These are phyloP conservation scores for Fusarium poae DNA, from an alignment of 2,329 filamentous ascomycete species.

Conservation along the genomic window DNA sequence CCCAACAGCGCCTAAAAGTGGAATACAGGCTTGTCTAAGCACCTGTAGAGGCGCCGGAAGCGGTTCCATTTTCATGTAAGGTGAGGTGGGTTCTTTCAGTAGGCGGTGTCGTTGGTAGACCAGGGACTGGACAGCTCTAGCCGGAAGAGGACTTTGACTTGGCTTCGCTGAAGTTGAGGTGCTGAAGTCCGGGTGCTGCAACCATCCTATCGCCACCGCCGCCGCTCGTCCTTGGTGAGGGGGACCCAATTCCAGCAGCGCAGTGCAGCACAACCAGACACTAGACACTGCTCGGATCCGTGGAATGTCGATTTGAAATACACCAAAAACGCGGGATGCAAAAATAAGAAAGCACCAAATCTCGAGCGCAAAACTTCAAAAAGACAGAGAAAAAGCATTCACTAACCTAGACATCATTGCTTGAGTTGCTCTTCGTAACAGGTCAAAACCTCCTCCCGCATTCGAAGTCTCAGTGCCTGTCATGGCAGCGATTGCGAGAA, in stretches of 20 bases:
- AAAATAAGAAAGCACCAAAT: not conserved
- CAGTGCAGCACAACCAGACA: constrained; percentile 6
- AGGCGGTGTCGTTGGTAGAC: constrained; percentile 42
- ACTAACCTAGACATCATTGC: constrained; percentile 74
- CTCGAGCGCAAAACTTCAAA: constrained; percentile 14
- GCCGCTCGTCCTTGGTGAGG: constrained; percentile 27
- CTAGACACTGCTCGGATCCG: not conserved
- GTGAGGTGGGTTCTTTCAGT: constrained; percentile 38
- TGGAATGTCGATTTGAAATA: not conserved
- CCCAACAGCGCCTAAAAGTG: constrained; percentile 40
- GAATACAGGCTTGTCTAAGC: constrained; percentile 25
- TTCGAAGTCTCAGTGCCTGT: constrained; percentile 62
- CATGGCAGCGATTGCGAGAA: constrained; percentile 57
- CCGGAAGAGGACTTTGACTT: constrained; percentile 46
- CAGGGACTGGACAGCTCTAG: constrained; percentile 42
- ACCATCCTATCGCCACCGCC: constrained; percentile 36
- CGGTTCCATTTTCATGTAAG: constrained; percentile 39
- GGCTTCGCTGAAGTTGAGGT: constrained; percentile 28
- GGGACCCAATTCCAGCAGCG: constrained; percentile 27
- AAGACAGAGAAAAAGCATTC: constrained; percentile 40
- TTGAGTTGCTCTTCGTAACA: constrained; percentile 71
- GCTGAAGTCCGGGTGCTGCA: constrained; percentile 37
- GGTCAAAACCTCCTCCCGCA: constrained; percentile 65
- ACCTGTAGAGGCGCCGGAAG: constrained; percentile 31
- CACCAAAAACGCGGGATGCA: not conserved